Evolutionary conservation across 345 rosid genomes (phyloP).

Genomic region (Cochlearia excelsa): DNA sequence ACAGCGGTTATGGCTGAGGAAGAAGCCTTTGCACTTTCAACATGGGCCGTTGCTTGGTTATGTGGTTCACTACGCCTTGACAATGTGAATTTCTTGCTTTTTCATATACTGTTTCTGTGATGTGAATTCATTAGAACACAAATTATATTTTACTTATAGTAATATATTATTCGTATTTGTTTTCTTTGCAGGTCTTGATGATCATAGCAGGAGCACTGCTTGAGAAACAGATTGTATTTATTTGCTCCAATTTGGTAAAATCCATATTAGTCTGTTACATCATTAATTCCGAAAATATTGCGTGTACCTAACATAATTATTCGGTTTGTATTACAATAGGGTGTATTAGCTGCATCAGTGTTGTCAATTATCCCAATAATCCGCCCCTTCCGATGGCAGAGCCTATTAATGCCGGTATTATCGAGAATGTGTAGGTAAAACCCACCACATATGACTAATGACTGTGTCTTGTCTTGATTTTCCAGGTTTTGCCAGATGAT

Average conservation of each 20-base stretch:
- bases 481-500: conserved; percentile 91
- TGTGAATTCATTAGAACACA: conserved; percentile 1
- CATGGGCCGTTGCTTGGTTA: conserved; percentile 85
- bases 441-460: conserved; percentile 15
- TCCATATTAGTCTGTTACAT: neutral
- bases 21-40: conserved; percentile 82
- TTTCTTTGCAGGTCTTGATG: conserved; percentile 60
- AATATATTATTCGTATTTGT: neutral
- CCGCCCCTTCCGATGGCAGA: conserved; percentile 95
- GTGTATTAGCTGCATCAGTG: conserved; percentile 76
- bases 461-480: conserved; percentile 15
- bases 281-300: neutral
- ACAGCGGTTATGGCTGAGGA: conserved; percentile 76
- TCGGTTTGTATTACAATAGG: conserved; percentile 41
- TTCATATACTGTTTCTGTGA: conserved; percentile 3
- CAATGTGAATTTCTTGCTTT: conserved; percentile 45
- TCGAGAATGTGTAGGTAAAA: conserved; percentile 2
- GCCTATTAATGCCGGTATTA: conserved; percentile 88
- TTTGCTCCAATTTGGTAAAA: conserved; percentile 93
- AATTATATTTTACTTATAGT: neutral
- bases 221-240: conserved; percentile 82
- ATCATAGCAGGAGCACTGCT: conserved; percentile 78
- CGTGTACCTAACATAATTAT: neutral
- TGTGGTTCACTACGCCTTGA: conserved; percentile 94
- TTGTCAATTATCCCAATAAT: conserved; percentile 73